phyloP scores from a whole-genome alignment of 805 yeast species.

The Tetrapisispora namnaoensis region DNA sequence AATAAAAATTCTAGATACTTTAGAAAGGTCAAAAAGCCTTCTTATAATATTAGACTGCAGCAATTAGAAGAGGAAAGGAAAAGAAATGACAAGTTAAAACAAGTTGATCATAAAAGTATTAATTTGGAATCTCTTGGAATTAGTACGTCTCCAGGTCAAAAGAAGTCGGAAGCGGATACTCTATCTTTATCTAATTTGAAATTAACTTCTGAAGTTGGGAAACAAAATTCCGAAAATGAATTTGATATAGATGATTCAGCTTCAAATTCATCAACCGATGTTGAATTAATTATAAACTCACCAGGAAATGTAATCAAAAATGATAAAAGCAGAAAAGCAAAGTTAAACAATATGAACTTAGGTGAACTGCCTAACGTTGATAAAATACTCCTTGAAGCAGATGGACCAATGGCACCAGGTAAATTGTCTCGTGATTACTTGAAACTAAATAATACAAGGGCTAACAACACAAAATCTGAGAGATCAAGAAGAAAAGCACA shows the following conservation, averaged over 20 bases:
- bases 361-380: constrained; percentile 7
- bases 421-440: constrained; percentile 16
- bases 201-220: background rate
- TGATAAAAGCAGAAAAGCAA: background rate
- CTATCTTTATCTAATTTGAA: background rate
- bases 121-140: constrained; percentile 12
- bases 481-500: constrained; percentile 1
- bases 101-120: background rate
- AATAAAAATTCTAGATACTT: constrained; percentile 38
- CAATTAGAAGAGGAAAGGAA: constrained; percentile 26
- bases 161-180: background rate
- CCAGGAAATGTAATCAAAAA: constrained; percentile 5
- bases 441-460: constrained; percentile 3
- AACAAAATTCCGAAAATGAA: background rate
- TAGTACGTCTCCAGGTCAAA: constrained; percentile 3
- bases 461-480: constrained; percentile 4
- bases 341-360: background rate
- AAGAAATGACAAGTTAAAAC: constrained; percentile 13
- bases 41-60: constrained; percentile 18
- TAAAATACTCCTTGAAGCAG: constrained; percentile 12
- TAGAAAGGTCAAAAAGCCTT: constrained; percentile 33
- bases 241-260: background rate
- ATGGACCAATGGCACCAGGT: constrained; percentile 21
- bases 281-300: constrained; percentile 1
- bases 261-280: constrained; percentile 1